phyloP scores from a whole-genome alignment of 2,329 filamentous ascomycete genomes.

The Trichoderma koningii region DNA sequence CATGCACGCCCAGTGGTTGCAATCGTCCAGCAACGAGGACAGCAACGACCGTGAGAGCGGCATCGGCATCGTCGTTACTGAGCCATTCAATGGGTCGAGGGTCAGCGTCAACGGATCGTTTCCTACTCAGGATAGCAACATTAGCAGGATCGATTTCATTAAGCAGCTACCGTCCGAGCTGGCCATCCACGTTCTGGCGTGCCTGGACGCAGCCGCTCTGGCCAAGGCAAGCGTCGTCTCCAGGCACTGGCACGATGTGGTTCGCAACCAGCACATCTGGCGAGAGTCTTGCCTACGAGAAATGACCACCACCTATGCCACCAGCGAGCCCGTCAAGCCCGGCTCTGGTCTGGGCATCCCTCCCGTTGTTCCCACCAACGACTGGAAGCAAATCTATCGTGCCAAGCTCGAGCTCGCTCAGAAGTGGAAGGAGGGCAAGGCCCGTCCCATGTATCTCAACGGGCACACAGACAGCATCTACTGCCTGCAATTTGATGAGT shows the following conservation, averaged over 20 bases:
- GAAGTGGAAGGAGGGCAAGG: constrained; percentile 78
- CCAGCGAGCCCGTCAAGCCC: constrained; percentile 53
- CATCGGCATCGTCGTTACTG: constrained; percentile 60
- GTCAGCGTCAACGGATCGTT: constrained; percentile 39
- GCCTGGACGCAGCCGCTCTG: constrained; percentile 57
- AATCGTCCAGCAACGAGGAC: constrained; percentile 46
- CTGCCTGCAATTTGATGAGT: constrained; percentile 97
- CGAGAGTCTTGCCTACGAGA: constrained; percentile 63
- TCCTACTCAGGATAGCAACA: constrained; percentile 43
- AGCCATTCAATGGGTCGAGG: constrained; percentile 45
- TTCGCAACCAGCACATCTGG: constrained; percentile 62
- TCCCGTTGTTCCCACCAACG: constrained; percentile 58
- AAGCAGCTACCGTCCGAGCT: constrained; percentile 58
- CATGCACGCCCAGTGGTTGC: constrained; percentile 47
- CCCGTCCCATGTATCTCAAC: constrained; percentile 83
- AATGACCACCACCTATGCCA: constrained; percentile 63
- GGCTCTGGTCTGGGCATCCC: constrained; percentile 62
- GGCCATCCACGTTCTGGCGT: constrained; percentile 59
- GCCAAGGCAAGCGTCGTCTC: constrained; percentile 54
- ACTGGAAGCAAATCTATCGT: constrained; percentile 86
- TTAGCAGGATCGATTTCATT: constrained; percentile 61
- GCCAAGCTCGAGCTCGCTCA: constrained; percentile 73
- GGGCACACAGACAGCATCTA: constrained; percentile 97
- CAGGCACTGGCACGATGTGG: constrained; percentile 50
- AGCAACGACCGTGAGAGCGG: constrained; percentile 64